Conservation (phyloP, 2,329 filamentous ascomycete genomes). For the Fusarium staphyleae region DNA sequence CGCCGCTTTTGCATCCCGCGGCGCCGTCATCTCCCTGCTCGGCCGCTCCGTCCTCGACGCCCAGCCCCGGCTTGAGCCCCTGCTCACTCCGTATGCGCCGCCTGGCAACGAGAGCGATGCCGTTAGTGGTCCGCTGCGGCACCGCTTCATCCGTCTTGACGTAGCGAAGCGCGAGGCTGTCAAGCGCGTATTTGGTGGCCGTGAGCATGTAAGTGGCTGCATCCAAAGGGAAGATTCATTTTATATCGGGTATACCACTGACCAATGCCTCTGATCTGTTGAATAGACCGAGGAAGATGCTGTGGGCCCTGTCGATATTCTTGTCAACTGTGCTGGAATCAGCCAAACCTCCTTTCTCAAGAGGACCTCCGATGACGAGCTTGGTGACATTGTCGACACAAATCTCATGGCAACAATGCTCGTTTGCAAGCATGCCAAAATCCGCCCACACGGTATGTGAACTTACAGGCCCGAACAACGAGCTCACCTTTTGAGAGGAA, state of each 20-base stretch:
- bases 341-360: constrained; percentile 71
- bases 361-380: constrained; percentile 55
- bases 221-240: background rate
- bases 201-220: constrained; percentile 17
- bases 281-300: constrained; percentile 15
- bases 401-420: constrained; percentile 74
- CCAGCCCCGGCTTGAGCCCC: constrained; percentile 48
- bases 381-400: constrained; percentile 67
- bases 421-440: constrained; percentile 60
- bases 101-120: constrained; percentile 7
- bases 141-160: constrained; percentile 49
- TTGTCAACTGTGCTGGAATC: constrained; percentile 83
- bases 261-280: background rate
- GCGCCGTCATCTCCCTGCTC: constrained; percentile 66
- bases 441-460: constrained; percentile 45
- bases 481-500: background rate
- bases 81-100: constrained; percentile 40
- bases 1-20: constrained; percentile 67
- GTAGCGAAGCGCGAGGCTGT: constrained; percentile 42
- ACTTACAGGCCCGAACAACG: background rate
- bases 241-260: background rate
- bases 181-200: constrained; percentile 42
- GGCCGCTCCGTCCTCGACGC: constrained; percentile 62
- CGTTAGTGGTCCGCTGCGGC: constrained; percentile 33
- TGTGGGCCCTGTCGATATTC: constrained; percentile 58